phyloP scores from a whole-genome alignment of 805 yeast species.

The Wickerhamomyces rabaulensis region DNA sequence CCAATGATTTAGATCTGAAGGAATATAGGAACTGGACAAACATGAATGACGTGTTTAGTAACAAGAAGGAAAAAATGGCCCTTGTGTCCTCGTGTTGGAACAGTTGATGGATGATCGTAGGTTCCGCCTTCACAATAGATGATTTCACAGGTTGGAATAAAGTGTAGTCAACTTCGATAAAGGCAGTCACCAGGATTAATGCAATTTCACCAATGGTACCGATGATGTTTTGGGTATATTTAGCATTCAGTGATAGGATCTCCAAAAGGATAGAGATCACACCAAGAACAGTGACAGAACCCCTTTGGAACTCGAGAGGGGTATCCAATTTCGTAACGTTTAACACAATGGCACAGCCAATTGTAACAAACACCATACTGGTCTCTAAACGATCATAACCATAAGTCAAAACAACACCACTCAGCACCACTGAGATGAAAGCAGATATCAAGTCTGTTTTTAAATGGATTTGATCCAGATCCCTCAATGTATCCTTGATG shows the following conservation, averaged over 20 bases:
- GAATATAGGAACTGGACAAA: constrained; percentile 89
- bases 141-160: constrained; percentile 2
- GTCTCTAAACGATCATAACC: constrained; percentile 7
- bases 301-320: constrained; percentile 7
- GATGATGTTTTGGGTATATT: constrained; percentile 5
- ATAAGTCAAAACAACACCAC: constrained; percentile 2
- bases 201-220: constrained; percentile 12
- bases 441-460: constrained; percentile 4
- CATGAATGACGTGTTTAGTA: constrained; percentile 90
- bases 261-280: constrained; percentile 29
- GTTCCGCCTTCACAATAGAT: constrained; percentile 1
- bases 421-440: background rate
- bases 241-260: constrained; percentile 27
- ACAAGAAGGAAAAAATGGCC: constrained; percentile 81
- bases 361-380: constrained; percentile 22
- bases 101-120: constrained; percentile 16
- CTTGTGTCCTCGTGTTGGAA: constrained; percentile 60
- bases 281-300: constrained; percentile 23
- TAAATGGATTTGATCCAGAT: constrained; percentile 6
- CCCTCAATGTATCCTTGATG: constrained; percentile 10
- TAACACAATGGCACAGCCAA: constrained; percentile 21
- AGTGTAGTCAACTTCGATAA: constrained; percentile 13
- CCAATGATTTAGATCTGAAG: constrained; percentile 86
- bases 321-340: constrained; percentile 15
- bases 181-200: constrained; percentile 6